These are phyloP conservation scores for Westerdykella aurantiaca DNA, from an alignment of 2,329 filamentous ascomycete species.

Conservation along the genomic window DNA sequence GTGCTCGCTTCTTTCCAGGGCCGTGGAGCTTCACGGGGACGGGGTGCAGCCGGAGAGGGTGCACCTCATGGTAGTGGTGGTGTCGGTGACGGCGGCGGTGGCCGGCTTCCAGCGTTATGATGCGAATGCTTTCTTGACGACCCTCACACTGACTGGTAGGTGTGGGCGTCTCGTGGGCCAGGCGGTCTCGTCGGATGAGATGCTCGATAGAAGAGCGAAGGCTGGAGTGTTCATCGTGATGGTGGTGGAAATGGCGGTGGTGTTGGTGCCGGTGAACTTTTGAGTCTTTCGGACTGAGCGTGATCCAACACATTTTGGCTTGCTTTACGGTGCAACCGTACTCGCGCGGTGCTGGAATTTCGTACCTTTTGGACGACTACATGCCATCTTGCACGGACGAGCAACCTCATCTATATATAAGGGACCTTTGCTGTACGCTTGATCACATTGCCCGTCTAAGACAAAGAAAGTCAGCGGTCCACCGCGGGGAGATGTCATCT, in stretches of 20 bases:
- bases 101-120: slow-evolving; percentile 17
- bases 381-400: slow-evolving; percentile 4
- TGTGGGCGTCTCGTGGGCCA: background rate
- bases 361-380: background rate
- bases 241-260: slow-evolving; percentile 11
- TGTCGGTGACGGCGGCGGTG: slow-evolving; percentile 10
- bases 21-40: slow-evolving; percentile 14
- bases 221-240: slow-evolving; percentile 12
- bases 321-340: background rate
- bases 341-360: background rate
- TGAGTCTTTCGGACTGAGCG: slow-evolving; percentile 12
- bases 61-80: slow-evolving; percentile 5
- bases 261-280: background rate
- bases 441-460: too few relatives aligned
- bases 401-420: too few relatives aligned
- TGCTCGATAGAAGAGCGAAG: slow-evolving; percentile 22
- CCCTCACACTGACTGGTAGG: background rate
- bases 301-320: slow-evolving; percentile 30
- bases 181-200: slow-evolving; percentile 16
- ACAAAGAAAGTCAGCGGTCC: too few relatives aligned
- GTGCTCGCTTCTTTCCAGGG: slow-evolving; percentile 13
- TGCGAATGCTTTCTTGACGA: slow-evolving; percentile 19
- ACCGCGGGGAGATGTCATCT: too few relatives aligned
- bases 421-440: too few relatives aligned
- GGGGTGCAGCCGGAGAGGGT: background rate